These are phyloP conservation scores for Aegilops bicornis DNA, from an alignment of 176 grass and related monocot species.

Conservation along the genomic window DNA sequence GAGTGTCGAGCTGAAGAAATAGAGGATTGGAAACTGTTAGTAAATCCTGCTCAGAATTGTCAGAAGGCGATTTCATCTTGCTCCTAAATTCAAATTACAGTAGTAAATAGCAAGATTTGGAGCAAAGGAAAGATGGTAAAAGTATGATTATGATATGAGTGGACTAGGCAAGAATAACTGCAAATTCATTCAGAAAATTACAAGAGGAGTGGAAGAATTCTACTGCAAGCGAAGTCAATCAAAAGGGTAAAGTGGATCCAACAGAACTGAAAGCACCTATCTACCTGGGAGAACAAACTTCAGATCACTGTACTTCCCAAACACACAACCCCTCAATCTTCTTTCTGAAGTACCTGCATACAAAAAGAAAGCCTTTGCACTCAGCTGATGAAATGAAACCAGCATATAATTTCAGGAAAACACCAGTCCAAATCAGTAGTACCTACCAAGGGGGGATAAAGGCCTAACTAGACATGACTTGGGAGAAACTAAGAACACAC, in stretches of 20 bases:
- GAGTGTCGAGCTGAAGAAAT: background rate
- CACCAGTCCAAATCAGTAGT: slow-evolving; percentile 33
- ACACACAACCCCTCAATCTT: background rate
- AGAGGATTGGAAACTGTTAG: background rate
- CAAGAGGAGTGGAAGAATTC: slow-evolving; percentile 11
- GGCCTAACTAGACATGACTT: background rate
- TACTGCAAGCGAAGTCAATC: background rate
- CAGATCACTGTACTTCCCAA: background rate
- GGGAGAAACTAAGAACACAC: background rate
- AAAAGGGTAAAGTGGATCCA: slow-evolving; percentile 4
- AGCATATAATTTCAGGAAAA: slow-evolving; percentile 31
- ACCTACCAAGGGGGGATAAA: background rate
- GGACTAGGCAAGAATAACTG: background rate
- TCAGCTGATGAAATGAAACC: slow-evolving; percentile 26
- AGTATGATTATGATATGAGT: background rate
- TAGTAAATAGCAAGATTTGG: background rate
- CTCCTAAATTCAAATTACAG: background rate
- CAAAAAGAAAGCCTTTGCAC: slow-evolving; percentile 20
- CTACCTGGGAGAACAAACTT: slow-evolving; percentile 39
- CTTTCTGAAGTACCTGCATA: slow-evolving; percentile 24
- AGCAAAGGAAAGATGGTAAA: background rate
- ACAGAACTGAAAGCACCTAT: slow-evolving; percentile 18
- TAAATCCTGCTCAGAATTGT: background rate
- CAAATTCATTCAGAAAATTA: slow-evolving; percentile 10
- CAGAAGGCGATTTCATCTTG: slow-evolving; percentile 13